Base-by-base conservation (phyloP, 2,329 filamentous ascomycete species). In the Colletotrichum somersetense region DNA sequence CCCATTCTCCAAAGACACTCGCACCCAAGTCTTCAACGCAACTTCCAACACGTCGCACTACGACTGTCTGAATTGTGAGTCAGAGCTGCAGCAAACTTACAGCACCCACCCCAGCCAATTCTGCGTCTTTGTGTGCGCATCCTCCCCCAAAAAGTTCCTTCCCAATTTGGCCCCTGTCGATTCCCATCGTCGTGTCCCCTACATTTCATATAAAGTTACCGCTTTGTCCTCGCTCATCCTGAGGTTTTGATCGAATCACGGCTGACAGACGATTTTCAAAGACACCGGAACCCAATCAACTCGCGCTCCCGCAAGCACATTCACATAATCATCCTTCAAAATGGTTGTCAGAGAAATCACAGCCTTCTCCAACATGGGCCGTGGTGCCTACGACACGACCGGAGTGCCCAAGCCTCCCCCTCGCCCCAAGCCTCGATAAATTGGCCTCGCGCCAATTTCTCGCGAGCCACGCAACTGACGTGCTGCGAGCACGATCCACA, bases 381-480 rank as follows among this genome's bases (percentile, higher is more conserved):
- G 86, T 70, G 85, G 86, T 71, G 85, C 85, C 74, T 88, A 88
- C 76, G 86, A 88, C 75, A 86, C 84, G 74, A 87, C 85, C 33
- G 85, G 85, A 58, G 80, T 86, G 33, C 80, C 82, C 70, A 87
- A 87, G 80, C 85, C 85, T 67, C 82, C 82, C 38, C 83, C 82
- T 66, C 81, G 80, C 62, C 83, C 83, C 63, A 81, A 82, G 77
- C 82, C 81, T 67, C 79, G 76, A 76, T 84, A 80, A 81, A 73
- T 62, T 61, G 20, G 40, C 58, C 30, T 46, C 61, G 40, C 26
- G 40, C 56, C 23, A 26, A 30, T 40, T 46, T 48, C 35, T 52
- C 48, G 33, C 35, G 30, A 55, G 40, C 66, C 11, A 63, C 62
- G 38, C 42, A 46, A 46, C 33, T 50, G 42, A 62, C 42, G 48